Evolutionary conservation across 495 filamentous ascomycete genomes (phyloP).

Genomic region (Thermochaetoides thermophila): DNA sequence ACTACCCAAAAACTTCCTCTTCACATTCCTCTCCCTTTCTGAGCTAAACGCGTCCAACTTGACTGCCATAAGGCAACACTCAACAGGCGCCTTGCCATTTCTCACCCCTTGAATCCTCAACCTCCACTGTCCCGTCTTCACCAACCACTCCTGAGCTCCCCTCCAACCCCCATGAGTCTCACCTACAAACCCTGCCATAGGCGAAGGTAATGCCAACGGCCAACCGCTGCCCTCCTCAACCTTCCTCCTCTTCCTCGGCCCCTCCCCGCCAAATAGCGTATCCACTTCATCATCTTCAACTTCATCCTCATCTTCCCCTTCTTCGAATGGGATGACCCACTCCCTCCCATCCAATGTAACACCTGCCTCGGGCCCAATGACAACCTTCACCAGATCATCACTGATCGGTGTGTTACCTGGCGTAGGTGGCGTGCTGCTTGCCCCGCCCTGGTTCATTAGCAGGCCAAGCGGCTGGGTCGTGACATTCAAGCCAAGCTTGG

Average conservation of each 20-base stretch:
- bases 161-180: too few relatives aligned
- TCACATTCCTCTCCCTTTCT: conserved; percentile 52
- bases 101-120: conserved; percentile 46
- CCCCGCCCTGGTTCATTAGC: conserved; percentile 43
- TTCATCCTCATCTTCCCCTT: too few relatives aligned
- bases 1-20: conserved; percentile 46
- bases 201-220: too few relatives aligned
- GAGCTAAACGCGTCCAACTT: conserved; percentile 64
- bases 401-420: conserved; percentile 57
- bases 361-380: conserved; percentile 50
- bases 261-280: too few relatives aligned
- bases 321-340: conserved; percentile 13
- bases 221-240: conserved; percentile 18
- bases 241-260: conserved; percentile 37
- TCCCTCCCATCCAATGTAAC: conserved; percentile 55
- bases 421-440: conserved; percentile 39
- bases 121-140: conserved; percentile 71
- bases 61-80: conserved; percentile 57
- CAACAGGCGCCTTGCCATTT: conserved; percentile 40
- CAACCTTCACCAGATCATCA: conserved; percentile 55
- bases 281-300: too few relatives aligned
- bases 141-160: conserved; percentile 43
- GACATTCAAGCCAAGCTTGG: conserved; percentile 59
- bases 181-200: too few relatives aligned
- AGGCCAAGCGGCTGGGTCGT: conserved; percentile 50